A percentile compares a stretch with the other conserved stretches of the same genome.
These are phyloP conservation scores for Angophora floribunda DNA, from an alignment of 345 rosid species.

Conservation along the genomic window DNA sequence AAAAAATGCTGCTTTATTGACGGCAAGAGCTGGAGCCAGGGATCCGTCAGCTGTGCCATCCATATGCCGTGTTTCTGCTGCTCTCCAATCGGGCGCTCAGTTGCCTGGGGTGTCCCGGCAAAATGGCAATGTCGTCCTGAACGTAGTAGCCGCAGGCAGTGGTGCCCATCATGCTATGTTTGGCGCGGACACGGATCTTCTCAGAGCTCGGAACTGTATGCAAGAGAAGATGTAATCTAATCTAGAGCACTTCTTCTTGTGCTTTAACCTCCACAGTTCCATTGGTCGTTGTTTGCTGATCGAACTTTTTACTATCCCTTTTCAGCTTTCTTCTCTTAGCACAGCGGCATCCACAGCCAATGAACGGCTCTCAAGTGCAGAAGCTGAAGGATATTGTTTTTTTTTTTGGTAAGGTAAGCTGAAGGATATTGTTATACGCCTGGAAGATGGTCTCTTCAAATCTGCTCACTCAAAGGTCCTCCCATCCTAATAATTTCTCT, in stretches of 20 bases:
- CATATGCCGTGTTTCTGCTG: constrained; percentile 90
- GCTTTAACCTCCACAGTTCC: neutral
- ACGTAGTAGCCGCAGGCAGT: too few species aligned
- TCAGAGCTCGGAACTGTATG: neutral
- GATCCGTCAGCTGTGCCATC: constrained; percentile 99
- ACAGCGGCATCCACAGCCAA: neutral
- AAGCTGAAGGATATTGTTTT: too few species aligned
- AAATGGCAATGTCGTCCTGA: neutral
- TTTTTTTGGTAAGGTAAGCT: too few species aligned
- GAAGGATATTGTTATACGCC: neutral
- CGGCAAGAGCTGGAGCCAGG: constrained; percentile 97
- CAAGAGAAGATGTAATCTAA: neutral
- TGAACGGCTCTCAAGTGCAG: neutral
- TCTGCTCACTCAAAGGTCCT: neutral
- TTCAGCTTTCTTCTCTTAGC: neutral
- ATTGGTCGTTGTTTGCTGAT: neutral
- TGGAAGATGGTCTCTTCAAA: neutral
- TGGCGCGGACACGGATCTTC: neutral
- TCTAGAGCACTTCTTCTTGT: neutral
- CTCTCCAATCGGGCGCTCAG: constrained; percentile 47
- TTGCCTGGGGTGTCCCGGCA: neutral
- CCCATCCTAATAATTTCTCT: neutral
- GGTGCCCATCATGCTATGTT: neutral
- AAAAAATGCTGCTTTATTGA: constrained; percentile 85
- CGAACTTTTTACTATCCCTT: neutral